Evolutionary conservation across 345 rosid species (phyloP).

Genomic region (Eucalyptus rudis): DNA sequence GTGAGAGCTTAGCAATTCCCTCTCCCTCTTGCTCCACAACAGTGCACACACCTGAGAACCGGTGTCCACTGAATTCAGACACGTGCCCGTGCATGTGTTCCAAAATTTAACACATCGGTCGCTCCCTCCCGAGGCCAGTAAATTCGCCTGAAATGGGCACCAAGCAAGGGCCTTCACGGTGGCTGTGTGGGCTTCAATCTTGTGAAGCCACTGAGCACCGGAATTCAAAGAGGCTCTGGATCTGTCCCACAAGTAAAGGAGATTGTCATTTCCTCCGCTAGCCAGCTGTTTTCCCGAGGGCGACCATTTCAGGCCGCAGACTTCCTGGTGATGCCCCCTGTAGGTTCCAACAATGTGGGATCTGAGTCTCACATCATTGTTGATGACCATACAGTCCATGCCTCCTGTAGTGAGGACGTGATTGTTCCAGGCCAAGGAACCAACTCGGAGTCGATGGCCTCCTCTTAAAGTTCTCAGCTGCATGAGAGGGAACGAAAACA

Average conservation of each 20-base stretch:
- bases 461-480: constrained; percentile 10
- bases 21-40: constrained; percentile 27
- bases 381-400: not conserved
- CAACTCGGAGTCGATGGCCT: constrained; percentile 19
- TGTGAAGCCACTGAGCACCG: constrained; percentile 24
- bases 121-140: constrained; percentile 23
- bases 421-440: constrained; percentile 31
- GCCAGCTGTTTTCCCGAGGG: constrained; percentile 28
- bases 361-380: no score
- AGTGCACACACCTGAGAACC: constrained; percentile 34
- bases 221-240: constrained; percentile 10
- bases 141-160: constrained; percentile 31
- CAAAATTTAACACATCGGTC: constrained; percentile 23
- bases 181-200: constrained; percentile 19
- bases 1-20: constrained; percentile 31
- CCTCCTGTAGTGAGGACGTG: constrained; percentile 19
- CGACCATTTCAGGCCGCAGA: constrained; percentile 27
- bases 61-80: constrained; percentile 26
- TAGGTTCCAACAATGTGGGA: no score
- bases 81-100: constrained; percentile 22
- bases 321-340: no score
- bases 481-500: not conserved
- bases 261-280: constrained; percentile 34
- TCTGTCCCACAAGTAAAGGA: constrained; percentile 28
- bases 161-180: constrained; percentile 35